Evolutionary conservation across 345 rosid genomes (phyloP), one percentile per base, ranked within the genome.

Genomic region (Citrus cavaleriei): DNA sequence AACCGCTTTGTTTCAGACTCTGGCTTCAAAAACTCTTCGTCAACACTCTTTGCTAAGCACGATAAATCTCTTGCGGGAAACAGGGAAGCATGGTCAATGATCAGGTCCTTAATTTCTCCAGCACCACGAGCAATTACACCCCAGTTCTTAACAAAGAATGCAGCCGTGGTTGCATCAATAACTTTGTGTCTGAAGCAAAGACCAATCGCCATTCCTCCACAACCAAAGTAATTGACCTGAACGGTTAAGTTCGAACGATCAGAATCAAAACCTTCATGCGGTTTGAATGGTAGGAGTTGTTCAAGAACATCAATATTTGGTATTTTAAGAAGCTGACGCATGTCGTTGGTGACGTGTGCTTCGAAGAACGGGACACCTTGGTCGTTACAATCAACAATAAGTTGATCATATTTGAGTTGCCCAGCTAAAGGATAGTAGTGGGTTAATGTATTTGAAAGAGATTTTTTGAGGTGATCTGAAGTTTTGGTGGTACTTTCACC

Each of bases 171-270:
- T 28, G 70, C 87, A 25, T 84, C 85, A 4, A 73, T 84, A 4
- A 84, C 58, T 42, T 46, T 67, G 66, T 84, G 87, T 3, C 40
- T 34, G 5, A 79, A 35, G 70, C 75, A 70, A 18, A 62, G 68
- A 16, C 80, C 78, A 1, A 84, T 81, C 3, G 83, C 82, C 10
- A 77, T 58, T 6, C 87, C 86, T 22, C 84, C 83, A 12, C 86
- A 81, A 24, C 37, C 32, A 77, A 87, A 84, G 54, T 35, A 57
- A 69, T 70, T 87, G 30, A 75, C 76, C 32, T 84, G 86, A 54
- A 78, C 22, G 4, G 46, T 79, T 40, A 86, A 13, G 54, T 68
- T 46, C 1, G 16, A 46, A 46, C 8, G 66, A 42, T 42, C 30
- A 16, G 34, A 3, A 24, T 10, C 37, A 54, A 2, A 16, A 42